phyloP scores from a whole-genome alignment of 2,329 filamentous ascomycete species.

The Onygena corvina region DNA sequence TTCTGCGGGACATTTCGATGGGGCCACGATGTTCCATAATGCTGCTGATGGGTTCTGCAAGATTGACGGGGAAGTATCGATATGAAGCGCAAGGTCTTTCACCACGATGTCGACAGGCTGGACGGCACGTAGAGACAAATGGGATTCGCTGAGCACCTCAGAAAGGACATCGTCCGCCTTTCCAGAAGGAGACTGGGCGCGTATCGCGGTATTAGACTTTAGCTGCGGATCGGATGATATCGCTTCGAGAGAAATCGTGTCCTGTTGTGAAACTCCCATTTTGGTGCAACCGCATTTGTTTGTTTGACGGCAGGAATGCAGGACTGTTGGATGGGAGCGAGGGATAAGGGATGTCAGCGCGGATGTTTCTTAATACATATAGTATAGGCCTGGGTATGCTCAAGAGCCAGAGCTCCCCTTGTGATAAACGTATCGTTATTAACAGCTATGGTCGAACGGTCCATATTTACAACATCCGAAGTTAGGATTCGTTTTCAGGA shows the following conservation, averaged over 20 bases:
- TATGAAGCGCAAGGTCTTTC: slow-evolving; percentile 23
- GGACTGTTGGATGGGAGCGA: no score
- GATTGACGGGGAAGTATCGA: slow-evolving; percentile 25
- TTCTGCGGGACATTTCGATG: slow-evolving; percentile 16
- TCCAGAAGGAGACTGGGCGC: neutral
- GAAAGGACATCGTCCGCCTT: neutral
- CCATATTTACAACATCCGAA: no score
- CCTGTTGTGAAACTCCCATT: neutral
- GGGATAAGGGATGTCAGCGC: no score
- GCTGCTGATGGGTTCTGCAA: slow-evolving; percentile 25
- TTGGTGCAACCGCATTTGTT: neutral
- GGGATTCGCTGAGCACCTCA: neutral
- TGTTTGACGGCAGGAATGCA: neutral
- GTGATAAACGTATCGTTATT: no score
- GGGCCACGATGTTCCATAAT: slow-evolving; percentile 23
- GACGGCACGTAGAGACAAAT: slow-evolving; percentile 33
- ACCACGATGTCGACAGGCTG: slow-evolving; percentile 31
- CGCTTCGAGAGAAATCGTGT: neutral
- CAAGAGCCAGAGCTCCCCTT: no score
- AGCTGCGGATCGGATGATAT: neutral
- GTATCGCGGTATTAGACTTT: neutral
- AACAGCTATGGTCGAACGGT: no score
- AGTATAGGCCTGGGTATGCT: no score
- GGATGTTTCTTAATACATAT: no score
- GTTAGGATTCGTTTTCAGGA: no score